Evolutionary conservation across 2,329 filamentous ascomycete genomes (phyloP), one percentile per base, ranked within the genome.

Genomic region (Phyllosticta citribraziliensis): DNA sequence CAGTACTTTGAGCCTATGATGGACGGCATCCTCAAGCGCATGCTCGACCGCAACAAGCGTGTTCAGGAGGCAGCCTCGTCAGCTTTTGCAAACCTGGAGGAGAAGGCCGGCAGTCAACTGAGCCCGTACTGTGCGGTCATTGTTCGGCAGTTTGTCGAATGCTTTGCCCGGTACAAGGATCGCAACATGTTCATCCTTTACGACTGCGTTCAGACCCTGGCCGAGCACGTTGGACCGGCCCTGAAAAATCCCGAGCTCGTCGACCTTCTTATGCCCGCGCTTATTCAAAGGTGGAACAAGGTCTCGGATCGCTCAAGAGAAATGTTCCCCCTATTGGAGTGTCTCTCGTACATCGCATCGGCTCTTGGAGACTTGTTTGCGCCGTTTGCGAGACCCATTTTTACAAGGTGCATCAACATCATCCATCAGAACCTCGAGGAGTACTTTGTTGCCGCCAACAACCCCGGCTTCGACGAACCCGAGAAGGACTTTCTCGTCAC

Each of bases 181-280:
- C 88, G 91, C 69, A 99, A 99, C 78, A 97, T 97, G 85, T 97
- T 95, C 78, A 95, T 97, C 60, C 84, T 99, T 35, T 99, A 99
- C 77, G 94, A 99, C 76, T 97, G 94, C 73, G 90, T 99, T 35
- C 94, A 99, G 77, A 99, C 94, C 0, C 80, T 99, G 62, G 94
- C 94, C 3, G 94, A 99, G 74, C 88, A 91, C 70, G 88, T 97
- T 60, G 91, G 91, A 11, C 85, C 87, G 6, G 85, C 88, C 35
- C 80, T 99, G 65, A 88, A 91, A n/a, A 82, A 85, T 64, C 88
- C 88, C 6, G 84, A 92, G 58, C 83, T 96, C n/a, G 86, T 92
- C 51, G 83, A 88, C 64, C 82, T 91, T 66, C 81, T 99, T 63
- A 97, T 99, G 93, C 92, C 94, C 24, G 90, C 91, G 12, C 81